phyloP scores from a whole-genome alignment of 2,329 filamentous ascomycete genomes.

The Albifimbria verrucaria region DNA sequence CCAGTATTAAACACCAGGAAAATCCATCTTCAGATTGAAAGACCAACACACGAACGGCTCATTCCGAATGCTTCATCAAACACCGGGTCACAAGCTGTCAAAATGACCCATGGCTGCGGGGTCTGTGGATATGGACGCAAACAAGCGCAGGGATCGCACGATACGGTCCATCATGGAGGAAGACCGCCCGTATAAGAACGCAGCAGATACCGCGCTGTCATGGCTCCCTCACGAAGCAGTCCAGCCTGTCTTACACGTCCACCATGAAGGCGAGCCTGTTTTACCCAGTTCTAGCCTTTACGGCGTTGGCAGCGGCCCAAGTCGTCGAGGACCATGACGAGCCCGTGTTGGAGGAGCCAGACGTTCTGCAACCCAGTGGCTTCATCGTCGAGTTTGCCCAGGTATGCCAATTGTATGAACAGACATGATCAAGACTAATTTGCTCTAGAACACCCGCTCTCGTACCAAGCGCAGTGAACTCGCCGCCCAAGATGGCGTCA shows the following conservation, averaged over 20 bases:
- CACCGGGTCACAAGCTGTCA: neutral
- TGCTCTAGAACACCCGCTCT: neutral
- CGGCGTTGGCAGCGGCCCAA: neutral
- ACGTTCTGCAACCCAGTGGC: neutral
- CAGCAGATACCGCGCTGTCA: too few species aligned
- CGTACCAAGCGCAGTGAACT: neutral
- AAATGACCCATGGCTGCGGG: neutral
- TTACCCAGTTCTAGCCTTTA: neutral
- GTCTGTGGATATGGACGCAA: neutral
- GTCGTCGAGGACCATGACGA: neutral
- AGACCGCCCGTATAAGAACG: neutral
- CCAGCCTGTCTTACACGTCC: too few species aligned
- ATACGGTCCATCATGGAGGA: neutral
- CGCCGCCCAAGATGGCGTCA: neutral
- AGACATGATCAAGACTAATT: neutral
- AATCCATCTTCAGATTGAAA: too few species aligned
- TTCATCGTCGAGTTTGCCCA: conserved; percentile 12
- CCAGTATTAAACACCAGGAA: too few species aligned
- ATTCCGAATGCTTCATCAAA: too few species aligned
- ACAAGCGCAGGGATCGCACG: neutral
- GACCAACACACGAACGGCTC: too few species aligned
- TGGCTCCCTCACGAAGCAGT: too few species aligned
- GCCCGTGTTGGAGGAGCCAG: neutral
- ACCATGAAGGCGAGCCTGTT: neutral
- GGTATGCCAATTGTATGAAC: conserved; percentile 9